Evolutionary conservation across 2,329 filamentous ascomycete genomes (phyloP).

Genomic region (Cercospora nicotianae): DNA sequence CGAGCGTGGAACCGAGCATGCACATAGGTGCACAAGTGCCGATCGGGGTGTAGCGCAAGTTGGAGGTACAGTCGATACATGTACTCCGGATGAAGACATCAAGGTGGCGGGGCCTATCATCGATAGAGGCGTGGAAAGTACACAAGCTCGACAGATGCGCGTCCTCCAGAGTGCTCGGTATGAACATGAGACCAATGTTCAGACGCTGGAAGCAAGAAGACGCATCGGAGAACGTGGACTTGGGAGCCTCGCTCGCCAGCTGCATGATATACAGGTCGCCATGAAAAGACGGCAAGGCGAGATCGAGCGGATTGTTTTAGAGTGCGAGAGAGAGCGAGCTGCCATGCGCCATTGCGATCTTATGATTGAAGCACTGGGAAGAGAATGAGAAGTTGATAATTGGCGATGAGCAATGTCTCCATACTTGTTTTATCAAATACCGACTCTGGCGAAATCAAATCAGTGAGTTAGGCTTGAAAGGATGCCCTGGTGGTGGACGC

Average conservation of each 20-base stretch:
- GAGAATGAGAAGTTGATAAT: neutral
- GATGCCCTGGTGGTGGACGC: neutral
- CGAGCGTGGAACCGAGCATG: neutral
- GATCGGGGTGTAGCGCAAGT: neutral
- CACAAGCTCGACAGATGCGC: neutral
- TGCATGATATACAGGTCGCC: neutral
- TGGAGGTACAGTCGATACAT: neutral
- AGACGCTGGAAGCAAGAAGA: neutral
- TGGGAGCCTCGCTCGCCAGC: neutral
- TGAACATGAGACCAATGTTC: neutral
- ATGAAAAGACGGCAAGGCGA: neutral
- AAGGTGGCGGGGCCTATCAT: neutral
- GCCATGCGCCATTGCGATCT: neutral
- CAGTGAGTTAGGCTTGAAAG: neutral
- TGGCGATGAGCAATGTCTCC: neutral
- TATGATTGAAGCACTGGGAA: neutral
- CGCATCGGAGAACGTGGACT: neutral
- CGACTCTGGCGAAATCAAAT: neutral
- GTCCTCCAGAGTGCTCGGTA: neutral
- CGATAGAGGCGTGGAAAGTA: neutral
- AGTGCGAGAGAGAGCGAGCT: neutral
- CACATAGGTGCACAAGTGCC: neutral
- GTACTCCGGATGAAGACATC: neutral
- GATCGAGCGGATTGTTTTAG: neutral
- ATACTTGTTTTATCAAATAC: neutral